Conservation (phyloP, 345 rosid species). For the Heritiera fomes region DNA sequence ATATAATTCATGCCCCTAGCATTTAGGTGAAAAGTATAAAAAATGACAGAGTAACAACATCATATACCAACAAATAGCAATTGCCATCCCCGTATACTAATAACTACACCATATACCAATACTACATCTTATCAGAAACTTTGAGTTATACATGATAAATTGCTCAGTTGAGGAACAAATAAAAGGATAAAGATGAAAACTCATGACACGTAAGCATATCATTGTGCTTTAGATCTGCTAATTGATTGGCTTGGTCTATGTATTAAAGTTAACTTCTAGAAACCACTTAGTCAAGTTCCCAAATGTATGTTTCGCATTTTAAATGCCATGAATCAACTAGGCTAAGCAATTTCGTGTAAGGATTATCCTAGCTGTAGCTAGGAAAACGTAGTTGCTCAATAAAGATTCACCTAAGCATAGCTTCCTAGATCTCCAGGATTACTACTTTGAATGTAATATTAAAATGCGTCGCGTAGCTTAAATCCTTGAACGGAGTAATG, state of each 20-base stretch:
- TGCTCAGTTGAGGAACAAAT: neutral
- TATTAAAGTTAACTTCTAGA: neutral
- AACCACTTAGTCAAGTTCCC: neutral
- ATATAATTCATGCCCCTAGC: neutral
- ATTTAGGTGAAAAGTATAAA: neutral
- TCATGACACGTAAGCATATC: neutral
- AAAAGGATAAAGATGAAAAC: neutral
- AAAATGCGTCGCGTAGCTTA: neutral
- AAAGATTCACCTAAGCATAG: neutral
- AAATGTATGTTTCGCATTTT: neutral
- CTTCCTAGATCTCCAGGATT: neutral
- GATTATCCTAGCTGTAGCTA: neutral
- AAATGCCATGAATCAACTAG: constrained; percentile 6
- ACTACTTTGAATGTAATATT: neutral
- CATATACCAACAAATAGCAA: neutral
- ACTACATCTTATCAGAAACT: neutral
- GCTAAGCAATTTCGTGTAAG: neutral
- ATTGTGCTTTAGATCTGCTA: neutral
- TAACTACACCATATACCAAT: neutral
- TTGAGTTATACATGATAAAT: neutral
- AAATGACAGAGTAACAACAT: neutral
- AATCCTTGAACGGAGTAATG: neutral
- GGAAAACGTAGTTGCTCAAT: neutral
- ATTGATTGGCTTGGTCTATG: neutral
- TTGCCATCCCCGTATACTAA: neutral